A percentile compares a stretch with the other conserved stretches of the same genome.
phyloP scores from a whole-genome alignment of 768 basidiomycete genomes.

The Mycena chlorophos region DNA sequence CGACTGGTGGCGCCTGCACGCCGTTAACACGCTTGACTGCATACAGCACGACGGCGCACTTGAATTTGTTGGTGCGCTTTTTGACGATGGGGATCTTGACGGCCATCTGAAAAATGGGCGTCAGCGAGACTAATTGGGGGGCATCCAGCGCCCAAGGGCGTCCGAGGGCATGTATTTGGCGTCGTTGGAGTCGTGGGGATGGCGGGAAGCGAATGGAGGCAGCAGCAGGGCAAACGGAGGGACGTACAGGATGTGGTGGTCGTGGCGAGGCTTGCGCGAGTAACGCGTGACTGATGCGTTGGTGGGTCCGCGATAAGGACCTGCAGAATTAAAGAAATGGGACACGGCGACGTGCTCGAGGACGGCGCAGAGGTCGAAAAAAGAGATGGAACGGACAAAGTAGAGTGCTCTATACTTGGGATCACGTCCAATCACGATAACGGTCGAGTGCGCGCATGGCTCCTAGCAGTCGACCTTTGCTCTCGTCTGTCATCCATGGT shows the following conservation, averaged over 20 bases:
- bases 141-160: background rate
- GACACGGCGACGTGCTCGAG: no score
- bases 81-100: conserved; percentile 73
- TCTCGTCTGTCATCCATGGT: background rate
- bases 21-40: conserved; percentile 3
- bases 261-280: background rate
- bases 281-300: background rate
- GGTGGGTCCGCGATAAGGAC: background rate
- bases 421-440: background rate
- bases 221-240: background rate
- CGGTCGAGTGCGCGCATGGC: background rate
- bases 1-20: conserved; percentile 89
- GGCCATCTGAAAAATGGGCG: conserved; percentile 38
- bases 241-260: background rate
- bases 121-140: background rate
- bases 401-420: background rate
- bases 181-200: background rate
- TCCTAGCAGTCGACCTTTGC: background rate
- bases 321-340: no score
- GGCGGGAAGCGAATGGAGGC: background rate
- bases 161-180: background rate
- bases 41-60: conserved; percentile 54
- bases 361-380: no score
- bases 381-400: no score
- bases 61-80: conserved; percentile 97